Evolutionary conservation across 192 early-diverging fungal species (phyloP).

Genomic region (Backusella australiensis): DNA sequence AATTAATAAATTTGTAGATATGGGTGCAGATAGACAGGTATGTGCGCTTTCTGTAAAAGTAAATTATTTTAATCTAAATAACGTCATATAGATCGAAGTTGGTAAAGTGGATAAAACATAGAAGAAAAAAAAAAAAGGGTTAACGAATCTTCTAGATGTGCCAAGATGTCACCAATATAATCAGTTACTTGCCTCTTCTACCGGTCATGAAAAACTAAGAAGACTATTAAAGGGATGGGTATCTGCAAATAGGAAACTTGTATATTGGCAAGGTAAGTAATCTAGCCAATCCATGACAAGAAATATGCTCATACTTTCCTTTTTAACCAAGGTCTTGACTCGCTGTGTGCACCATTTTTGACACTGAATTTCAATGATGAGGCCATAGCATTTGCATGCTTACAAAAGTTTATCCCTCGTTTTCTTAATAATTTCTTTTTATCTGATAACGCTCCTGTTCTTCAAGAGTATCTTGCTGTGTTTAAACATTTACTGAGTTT

Average conservation of each 20-base stretch:
- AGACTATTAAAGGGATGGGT: slow-evolving; percentile 62
- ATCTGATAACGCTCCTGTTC: slow-evolving; percentile 63
- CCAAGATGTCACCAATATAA: slow-evolving; percentile 71
- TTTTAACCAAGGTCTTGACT: slow-evolving; percentile 58
- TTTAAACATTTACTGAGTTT: slow-evolving; percentile 66
- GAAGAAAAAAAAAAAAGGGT: background rate
- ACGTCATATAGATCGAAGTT: slow-evolving; percentile 24
- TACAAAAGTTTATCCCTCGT: slow-evolving; percentile 62
- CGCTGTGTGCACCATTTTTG: slow-evolving; percentile 72
- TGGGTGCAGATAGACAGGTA: slow-evolving; percentile 58
- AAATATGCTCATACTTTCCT: background rate
- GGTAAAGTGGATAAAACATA: background rate
- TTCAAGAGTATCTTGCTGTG: slow-evolving; percentile 68
- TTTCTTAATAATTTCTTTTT: slow-evolving; percentile 72
- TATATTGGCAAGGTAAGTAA: slow-evolving; percentile 80
- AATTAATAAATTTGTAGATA: slow-evolving; percentile 52
- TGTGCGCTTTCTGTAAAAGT: background rate
- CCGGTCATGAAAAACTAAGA: slow-evolving; percentile 60
- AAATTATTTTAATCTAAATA: background rate
- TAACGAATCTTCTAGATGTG: slow-evolving; percentile 41
- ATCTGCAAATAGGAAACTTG: slow-evolving; percentile 53
- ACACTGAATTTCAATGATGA: slow-evolving; percentile 76
- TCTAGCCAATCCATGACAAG: background rate
- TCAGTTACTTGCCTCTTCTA: slow-evolving; percentile 56
- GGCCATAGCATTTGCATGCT: slow-evolving; percentile 64